Evolutionary conservation across 1,284 basidiomycete genomes (phyloP).

Genomic region (Hymenochaete sp.): DNA sequence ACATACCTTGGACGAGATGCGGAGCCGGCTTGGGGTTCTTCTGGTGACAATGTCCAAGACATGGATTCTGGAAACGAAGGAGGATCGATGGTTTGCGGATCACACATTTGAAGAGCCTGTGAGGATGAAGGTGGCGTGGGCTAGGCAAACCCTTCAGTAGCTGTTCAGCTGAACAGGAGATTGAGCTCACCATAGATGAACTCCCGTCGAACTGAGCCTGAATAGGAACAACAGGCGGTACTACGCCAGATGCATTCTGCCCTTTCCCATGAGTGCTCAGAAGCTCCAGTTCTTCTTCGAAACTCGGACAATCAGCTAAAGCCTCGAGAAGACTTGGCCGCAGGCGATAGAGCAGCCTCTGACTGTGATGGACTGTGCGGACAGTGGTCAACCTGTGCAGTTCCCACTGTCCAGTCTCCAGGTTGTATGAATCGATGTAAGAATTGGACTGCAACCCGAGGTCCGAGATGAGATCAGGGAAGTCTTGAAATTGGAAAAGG

Average conservation of each 20-base stretch:
- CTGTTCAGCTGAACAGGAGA: too few species aligned
- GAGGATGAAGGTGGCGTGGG: too few species aligned
- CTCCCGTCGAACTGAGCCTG: not conserved
- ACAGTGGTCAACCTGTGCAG: slow-evolving; percentile 39
- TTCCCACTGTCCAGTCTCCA: slow-evolving; percentile 47
- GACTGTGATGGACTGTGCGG: slow-evolving; percentile 25
- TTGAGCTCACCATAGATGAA: too few species aligned
- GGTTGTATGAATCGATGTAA: slow-evolving; percentile 54
- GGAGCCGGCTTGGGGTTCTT: not conserved
- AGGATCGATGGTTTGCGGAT: not conserved
- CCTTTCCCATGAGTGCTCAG: not conserved
- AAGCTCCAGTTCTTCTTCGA: slow-evolving; percentile 40
- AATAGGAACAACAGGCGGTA: too few species aligned
- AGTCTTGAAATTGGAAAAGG: slow-evolving; percentile 48
- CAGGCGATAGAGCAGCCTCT: slow-evolving; percentile 46
- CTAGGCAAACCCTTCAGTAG: too few species aligned
- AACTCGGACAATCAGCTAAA: slow-evolving; percentile 44
- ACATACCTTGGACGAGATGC: not conserved
- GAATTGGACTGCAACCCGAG: slow-evolving; percentile 41
- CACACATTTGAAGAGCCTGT: too few species aligned
- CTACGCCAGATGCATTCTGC: too few species aligned
- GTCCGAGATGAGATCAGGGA: slow-evolving; percentile 41
- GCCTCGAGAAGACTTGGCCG: slow-evolving; percentile 49
- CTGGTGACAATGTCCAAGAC: not conserved
- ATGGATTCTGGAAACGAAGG: not conserved